phyloP scores from a whole-genome alignment of 1,284 basidiomycete species.

The Wallemia mellicola region DNA sequence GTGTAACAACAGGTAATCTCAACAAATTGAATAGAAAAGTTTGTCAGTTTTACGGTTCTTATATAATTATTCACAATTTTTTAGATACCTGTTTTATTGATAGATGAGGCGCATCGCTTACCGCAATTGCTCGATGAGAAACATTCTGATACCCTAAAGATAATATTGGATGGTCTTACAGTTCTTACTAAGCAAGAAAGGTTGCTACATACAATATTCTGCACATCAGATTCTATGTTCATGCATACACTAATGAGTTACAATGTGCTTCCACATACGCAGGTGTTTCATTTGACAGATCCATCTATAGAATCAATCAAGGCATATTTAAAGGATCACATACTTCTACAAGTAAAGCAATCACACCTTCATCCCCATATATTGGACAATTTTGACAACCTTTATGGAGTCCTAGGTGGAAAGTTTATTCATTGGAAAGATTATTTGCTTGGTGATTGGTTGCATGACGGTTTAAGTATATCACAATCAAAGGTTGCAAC shows the following conservation, averaged over 20 bases:
- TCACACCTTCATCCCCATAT: slow-evolving; percentile 24
- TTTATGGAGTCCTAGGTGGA: slow-evolving; percentile 48
- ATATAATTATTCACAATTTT: no score
- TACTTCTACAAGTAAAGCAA: slow-evolving; percentile 28
- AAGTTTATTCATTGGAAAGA: slow-evolving; percentile 51
- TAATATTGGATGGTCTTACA: slow-evolving; percentile 45
- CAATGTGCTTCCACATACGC: slow-evolving; percentile 9
- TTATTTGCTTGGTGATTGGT: slow-evolving; percentile 31
- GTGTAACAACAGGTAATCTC: neutral
- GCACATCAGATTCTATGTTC: slow-evolving; percentile 54
- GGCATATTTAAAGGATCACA: slow-evolving; percentile 28
- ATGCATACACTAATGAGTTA: slow-evolving; percentile 22
- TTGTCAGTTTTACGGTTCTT: no score
- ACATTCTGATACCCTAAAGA: slow-evolving; percentile 25
- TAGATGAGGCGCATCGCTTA: slow-evolving; percentile 51
- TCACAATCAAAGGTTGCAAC: slow-evolving; percentile 26
- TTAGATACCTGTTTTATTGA: slow-evolving; percentile 45
- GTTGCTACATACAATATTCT: slow-evolving; percentile 48
- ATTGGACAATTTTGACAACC: slow-evolving; percentile 26
- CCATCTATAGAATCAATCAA: slow-evolving; percentile 36
- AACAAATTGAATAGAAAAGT: slow-evolving; percentile 23
- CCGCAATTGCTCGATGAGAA: slow-evolving; percentile 25
- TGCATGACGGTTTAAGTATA: neutral
- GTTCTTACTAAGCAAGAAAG: slow-evolving; percentile 57
- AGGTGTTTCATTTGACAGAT: slow-evolving; percentile 48